Evolutionary conservation across 139 green algal genomes (phyloP).

Genomic region (Chlamydomonas sp.): DNA sequence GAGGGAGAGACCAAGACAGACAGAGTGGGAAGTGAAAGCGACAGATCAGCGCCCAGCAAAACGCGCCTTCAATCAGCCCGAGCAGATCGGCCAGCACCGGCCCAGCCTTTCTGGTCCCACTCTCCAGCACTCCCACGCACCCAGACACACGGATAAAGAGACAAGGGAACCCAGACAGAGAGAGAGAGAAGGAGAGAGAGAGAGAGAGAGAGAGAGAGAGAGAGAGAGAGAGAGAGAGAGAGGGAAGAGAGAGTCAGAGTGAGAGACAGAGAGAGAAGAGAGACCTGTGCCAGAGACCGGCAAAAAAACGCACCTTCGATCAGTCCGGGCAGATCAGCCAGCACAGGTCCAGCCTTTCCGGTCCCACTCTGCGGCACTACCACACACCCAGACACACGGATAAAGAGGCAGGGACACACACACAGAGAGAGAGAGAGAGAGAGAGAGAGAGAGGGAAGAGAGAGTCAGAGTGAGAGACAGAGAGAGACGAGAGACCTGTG

Average conservation of each 20-base stretch:
- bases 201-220: not conserved
- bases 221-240: too few relatives aligned
- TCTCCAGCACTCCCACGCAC: constrained; percentile 71
- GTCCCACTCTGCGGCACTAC: constrained; percentile 53
- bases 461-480: too few relatives aligned
- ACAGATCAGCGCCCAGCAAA: not conserved
- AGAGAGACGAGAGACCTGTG: too few relatives aligned
- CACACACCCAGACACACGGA: too few relatives aligned
- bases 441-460: too few relatives aligned
- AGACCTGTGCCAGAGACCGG: not conserved
- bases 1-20: too few relatives aligned
- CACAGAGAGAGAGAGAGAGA: too few relatives aligned
- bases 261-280: not conserved
- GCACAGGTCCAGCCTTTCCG: constrained; percentile 26
- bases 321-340: constrained; percentile 79
- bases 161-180: too few relatives aligned
- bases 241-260: too few relatives aligned
- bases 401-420: not conserved
- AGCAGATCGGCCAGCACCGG: constrained; percentile 73
- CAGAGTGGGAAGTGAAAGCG: not conserved
- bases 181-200: too few relatives aligned
- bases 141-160: too few relatives aligned
- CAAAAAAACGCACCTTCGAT: constrained; percentile 55
- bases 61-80: constrained; percentile 71
- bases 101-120: constrained; percentile 1